Conservation (phyloP, 257 asterid genomes). For the Plantago elongata region DNA sequence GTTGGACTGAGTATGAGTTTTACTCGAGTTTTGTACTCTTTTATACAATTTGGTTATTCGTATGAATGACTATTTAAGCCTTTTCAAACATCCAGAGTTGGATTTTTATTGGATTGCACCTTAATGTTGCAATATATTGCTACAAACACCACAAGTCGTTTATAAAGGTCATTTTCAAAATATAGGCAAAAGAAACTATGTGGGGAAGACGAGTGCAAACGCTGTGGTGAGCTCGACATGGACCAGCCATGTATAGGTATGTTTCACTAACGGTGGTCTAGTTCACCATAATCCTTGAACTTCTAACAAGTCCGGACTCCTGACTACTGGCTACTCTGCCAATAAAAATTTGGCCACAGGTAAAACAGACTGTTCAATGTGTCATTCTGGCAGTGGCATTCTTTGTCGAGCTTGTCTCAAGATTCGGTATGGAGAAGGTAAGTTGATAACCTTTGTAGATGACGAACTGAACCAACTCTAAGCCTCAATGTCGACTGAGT, state of each 20-base stretch:
- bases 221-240: slow-evolving; percentile 62
- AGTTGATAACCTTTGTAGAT: slow-evolving; percentile 9
- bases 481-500: not conserved
- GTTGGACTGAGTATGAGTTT: too few relatives aligned
- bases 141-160: too few relatives aligned
- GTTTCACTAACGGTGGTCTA: slow-evolving; percentile 16
- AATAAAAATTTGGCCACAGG: slow-evolving; percentile 38
- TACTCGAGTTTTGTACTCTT: too few relatives aligned
- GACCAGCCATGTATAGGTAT: slow-evolving; percentile 68
- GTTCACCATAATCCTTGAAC: not conserved
- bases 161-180: not conserved
- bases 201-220: slow-evolving; percentile 85
- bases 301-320: not conserved
- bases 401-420: slow-evolving; percentile 83
- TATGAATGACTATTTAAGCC: too few relatives aligned
- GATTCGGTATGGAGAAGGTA: slow-evolving; percentile 90
- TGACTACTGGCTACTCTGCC: too few relatives aligned
- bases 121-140: too few relatives aligned
- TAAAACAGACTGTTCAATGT: slow-evolving; percentile 75
- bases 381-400: slow-evolving; percentile 70
- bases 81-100: too few relatives aligned
- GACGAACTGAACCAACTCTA: not conserved
- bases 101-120: too few relatives aligned
- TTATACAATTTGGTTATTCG: too few relatives aligned
- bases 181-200: slow-evolving; percentile 82